A percentile compares a stretch with the other conserved stretches of the same genome.
phyloP scores from a whole-genome alignment of 768 basidiomycete genomes.

The Aureoboletus auriporus region DNA sequence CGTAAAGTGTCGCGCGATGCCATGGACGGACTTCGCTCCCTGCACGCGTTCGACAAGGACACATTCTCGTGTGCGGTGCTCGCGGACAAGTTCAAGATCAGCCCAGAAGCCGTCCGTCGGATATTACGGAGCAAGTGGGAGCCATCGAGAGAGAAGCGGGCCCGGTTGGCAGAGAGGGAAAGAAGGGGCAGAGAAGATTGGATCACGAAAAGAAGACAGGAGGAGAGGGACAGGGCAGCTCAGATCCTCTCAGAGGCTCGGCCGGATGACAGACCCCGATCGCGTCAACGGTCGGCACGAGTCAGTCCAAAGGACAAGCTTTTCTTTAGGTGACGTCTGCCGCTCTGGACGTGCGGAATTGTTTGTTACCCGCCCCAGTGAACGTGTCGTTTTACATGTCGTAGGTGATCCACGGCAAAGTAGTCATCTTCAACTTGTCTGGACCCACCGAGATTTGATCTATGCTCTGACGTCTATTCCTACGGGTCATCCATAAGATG shows the following conservation, averaged over 20 bases:
- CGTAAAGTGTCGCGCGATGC: slow-evolving; percentile 78
- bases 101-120: slow-evolving; percentile 75
- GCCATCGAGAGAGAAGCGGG: slow-evolving; percentile 51
- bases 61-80: slow-evolving; percentile 64
- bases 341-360: not conserved
- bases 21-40: slow-evolving; percentile 72
- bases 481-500: too few relatives aligned
- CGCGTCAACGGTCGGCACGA: slow-evolving; percentile 17
- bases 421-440: not conserved
- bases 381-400: slow-evolving; percentile 8
- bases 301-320: slow-evolving; percentile 34
- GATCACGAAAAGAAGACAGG: slow-evolving; percentile 35
- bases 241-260: slow-evolving; percentile 28
- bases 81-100: slow-evolving; percentile 74
- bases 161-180: slow-evolving; percentile 48
- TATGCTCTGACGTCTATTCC: too few relatives aligned
- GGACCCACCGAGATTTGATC: too few relatives aligned
- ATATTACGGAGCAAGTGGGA: slow-evolving; percentile 76
- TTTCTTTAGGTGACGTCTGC: slow-evolving; percentile 36
- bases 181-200: slow-evolving; percentile 40
- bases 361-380: not conserved
- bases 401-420: slow-evolving; percentile 1
- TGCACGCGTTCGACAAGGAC: slow-evolving; percentile 60
- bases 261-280: slow-evolving; percentile 10
- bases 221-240: slow-evolving; percentile 38